Conservation (phyloP, 768 basidiomycete species). For the Auriscalpium vulgare region DNA sequence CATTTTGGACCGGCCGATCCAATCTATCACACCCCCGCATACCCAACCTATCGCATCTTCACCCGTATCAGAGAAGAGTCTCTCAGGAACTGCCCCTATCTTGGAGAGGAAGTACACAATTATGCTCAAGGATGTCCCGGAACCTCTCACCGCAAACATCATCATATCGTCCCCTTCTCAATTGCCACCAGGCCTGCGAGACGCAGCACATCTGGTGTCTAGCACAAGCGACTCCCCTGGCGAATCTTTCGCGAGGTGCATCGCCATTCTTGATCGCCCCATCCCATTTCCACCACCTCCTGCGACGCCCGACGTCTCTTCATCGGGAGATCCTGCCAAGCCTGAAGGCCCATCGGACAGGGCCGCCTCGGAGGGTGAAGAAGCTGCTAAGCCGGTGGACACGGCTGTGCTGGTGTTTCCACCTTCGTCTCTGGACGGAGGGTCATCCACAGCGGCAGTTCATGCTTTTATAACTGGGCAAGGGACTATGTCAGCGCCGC, state of each 20-base stretch:
- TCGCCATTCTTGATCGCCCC: slow-evolving; percentile 43
- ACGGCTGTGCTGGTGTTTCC: slow-evolving; percentile 71
- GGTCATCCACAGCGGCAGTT: slow-evolving; percentile 39
- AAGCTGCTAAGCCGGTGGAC: slow-evolving; percentile 32
- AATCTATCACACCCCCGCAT: slow-evolving; percentile 9
- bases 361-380: background rate
- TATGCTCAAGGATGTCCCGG: slow-evolving; percentile 52
- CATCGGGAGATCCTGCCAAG: slow-evolving; percentile 13
- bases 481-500: slow-evolving; percentile 65
- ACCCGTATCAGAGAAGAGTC: background rate
- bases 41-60: slow-evolving; percentile 14
- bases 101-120: slow-evolving; percentile 30
- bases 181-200: slow-evolving; percentile 2
- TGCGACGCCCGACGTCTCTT: slow-evolving; percentile 22
- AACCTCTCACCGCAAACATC: slow-evolving; percentile 44
- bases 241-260: slow-evolving; percentile 34
- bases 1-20: slow-evolving; percentile 51
- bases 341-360: background rate
- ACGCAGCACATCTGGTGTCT: background rate
- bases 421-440: slow-evolving; percentile 44
- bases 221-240: slow-evolving; percentile 1
- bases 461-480: slow-evolving; percentile 65
- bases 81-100: background rate
- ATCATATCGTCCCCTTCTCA: slow-evolving; percentile 43
- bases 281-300: slow-evolving; percentile 23